Base-by-base conservation (phyloP, 2,329 filamentous ascomycete genomes). In the Sclerotinia trifoliorum region DNA sequence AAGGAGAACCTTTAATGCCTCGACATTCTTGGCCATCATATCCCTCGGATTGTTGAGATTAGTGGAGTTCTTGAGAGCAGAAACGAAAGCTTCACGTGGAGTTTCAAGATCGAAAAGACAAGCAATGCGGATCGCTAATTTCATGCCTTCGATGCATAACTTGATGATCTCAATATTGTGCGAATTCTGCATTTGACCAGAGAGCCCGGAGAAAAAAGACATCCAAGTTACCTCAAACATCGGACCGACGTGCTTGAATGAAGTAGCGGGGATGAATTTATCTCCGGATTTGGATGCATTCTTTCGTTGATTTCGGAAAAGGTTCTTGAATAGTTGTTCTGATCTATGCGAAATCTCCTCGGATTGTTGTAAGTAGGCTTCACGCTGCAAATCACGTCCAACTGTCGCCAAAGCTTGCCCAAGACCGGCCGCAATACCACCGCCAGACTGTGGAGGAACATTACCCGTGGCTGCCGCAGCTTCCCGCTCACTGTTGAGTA, bases 141-240 rank as follows among this genome's bases (percentile, higher is more conserved):
- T 96, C 84, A 98, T 93, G 3, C 95, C 95, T 76, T 99, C 94
- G 75, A 99, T 90, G 75, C 95, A 99, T 8, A 97, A 81, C 77
- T 90, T 93, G 78, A 97, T 94, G 21, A 95, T 92, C 73, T 97
- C 93, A 5, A 97, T 83, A 75, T 97, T 97, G 73, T 96, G 92
- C 0, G 92, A 91, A 77, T 97, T 94, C 74, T 98, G 95, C 78
- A 95, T 94, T 73, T 96, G 92, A 63, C 92, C 94, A 1, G 94
- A 97, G 35, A 99, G 85, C 0, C 94, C 94, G 6, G 94, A 98
- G 76, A 99, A 90, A 79, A 97, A 96, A 13, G 94, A 97, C 94
- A 98, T 99, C 95, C 95, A 99, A 0, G 93, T 96, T 32, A 97
- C 93, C 75, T 97, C 94, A 77, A 99, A 98, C 95, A 99, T 99